Percentiles rank a stretch among this genome's conserved stretches.
These are phyloP conservation scores for Fusarium nisikadoi DNA, from an alignment of 2,329 filamentous ascomycete species.

Conservation along the genomic window DNA sequence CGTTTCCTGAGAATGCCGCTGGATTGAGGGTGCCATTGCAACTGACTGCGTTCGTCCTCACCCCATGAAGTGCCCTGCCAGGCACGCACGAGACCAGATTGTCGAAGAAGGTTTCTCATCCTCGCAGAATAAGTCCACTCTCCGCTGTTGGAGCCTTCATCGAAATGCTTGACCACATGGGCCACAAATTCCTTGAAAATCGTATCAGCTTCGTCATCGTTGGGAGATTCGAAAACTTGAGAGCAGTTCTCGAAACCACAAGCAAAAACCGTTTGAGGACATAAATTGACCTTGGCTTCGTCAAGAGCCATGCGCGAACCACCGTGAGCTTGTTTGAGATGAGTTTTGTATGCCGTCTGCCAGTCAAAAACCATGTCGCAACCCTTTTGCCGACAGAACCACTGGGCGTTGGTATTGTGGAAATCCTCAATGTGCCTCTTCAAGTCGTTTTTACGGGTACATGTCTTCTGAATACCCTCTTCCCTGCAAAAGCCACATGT, in stretches of 20 bases:
- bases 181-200: constrained; percentile 58
- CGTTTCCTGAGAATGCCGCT: constrained; percentile 56
- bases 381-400: constrained; percentile 57
- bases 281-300: constrained; percentile 56
- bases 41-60: constrained; percentile 48
- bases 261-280: constrained; percentile 60
- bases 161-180: constrained; percentile 60
- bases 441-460: constrained; percentile 59
- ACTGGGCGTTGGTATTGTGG: constrained; percentile 59
- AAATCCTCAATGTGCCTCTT: constrained; percentile 62
- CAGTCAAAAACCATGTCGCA: constrained; percentile 60
- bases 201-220: constrained; percentile 52
- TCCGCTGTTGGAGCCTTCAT: constrained; percentile 53
- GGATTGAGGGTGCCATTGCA: constrained; percentile 56
- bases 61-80: constrained; percentile 53
- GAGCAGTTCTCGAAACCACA: constrained; percentile 59
- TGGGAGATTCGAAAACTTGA: constrained; percentile 56
- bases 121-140: constrained; percentile 58
- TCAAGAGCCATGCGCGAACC: constrained; percentile 55
- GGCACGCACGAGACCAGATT: constrained; percentile 50
- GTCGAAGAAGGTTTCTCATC: constrained; percentile 58
- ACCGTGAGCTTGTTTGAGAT: constrained; percentile 57
- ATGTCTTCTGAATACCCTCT: constrained; percentile 54
- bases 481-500: constrained; percentile 57
- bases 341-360: constrained; percentile 59